These are phyloP conservation scores for Scutellaria baicalensis DNA, from an alignment of 257 asterid species.

Conservation along the genomic window DNA sequence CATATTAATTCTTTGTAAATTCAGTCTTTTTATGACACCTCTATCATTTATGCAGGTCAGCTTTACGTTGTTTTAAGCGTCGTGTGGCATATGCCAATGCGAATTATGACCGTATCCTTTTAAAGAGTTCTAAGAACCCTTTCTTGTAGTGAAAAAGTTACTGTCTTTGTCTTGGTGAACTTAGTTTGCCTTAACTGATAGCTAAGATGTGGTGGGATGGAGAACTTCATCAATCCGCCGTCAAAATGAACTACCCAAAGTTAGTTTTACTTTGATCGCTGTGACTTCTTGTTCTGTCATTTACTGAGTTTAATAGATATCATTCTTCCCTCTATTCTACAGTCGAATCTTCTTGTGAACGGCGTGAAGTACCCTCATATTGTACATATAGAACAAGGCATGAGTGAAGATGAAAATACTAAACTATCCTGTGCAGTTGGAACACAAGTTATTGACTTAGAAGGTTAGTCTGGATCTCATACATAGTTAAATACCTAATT, in stretches of 20 bases:
- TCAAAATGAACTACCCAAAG: slow-evolving; percentile 78
- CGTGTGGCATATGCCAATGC: slow-evolving; percentile 95
- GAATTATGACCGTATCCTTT: slow-evolving; percentile 82
- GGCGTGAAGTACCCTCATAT: slow-evolving; percentile 81
- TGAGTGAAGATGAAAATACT: slow-evolving; percentile 20
- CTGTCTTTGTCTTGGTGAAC: background rate
- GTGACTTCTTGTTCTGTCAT: background rate
- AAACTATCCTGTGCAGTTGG: slow-evolving; percentile 39
- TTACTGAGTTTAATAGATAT: background rate
- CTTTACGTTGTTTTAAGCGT: slow-evolving; percentile 76
- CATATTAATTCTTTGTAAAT: background rate
- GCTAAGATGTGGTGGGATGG: slow-evolving; percentile 91
- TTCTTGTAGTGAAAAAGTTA: background rate
- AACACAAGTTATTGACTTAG: slow-evolving; percentile 58
- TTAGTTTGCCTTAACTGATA: slow-evolving; percentile 39
- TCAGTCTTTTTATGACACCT: background rate
- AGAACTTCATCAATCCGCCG: slow-evolving; percentile 94
- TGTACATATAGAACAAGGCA: slow-evolving; percentile 56
- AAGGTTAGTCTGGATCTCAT: slow-evolving; percentile 60
- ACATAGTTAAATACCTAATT: too few species aligned
- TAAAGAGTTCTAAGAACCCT: background rate
- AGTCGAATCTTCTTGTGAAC: slow-evolving; percentile 57
- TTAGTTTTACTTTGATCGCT: slow-evolving; percentile 5
- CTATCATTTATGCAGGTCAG: slow-evolving; percentile 46
- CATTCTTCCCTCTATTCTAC: slow-evolving; percentile 17